These are phyloP conservation scores for Dissophora ornata DNA, from an alignment of 192 early-diverging fungal genomes.

Conservation along the genomic window DNA sequence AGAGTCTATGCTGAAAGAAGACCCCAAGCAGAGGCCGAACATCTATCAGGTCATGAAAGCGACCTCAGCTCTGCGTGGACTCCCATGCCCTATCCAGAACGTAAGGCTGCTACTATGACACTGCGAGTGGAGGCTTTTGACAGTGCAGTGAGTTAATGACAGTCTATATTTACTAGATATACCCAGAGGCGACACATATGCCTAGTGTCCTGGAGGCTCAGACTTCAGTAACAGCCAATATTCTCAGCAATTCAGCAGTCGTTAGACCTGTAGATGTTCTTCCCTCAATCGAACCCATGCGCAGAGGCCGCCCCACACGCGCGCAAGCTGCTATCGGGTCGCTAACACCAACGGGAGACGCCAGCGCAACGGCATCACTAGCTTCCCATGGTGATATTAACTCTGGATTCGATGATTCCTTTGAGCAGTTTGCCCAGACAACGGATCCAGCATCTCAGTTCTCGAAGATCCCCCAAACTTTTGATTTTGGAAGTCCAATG, in stretches of 20 bases:
- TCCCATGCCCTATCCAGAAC: slow-evolving; percentile 73
- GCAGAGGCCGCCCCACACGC: slow-evolving; percentile 86
- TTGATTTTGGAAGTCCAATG: slow-evolving; percentile 33
- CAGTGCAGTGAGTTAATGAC: too few relatives aligned
- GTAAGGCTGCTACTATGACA: slow-evolving; percentile 56
- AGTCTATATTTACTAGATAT: slow-evolving; percentile 44
- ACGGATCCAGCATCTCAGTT: slow-evolving; percentile 38
- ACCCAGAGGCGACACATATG: slow-evolving; percentile 28
- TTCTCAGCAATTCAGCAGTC: slow-evolving; percentile 43
- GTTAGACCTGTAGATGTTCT: slow-evolving; percentile 55
- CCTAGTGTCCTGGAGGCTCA: slow-evolving; percentile 19
- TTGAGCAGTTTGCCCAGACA: slow-evolving; percentile 27
- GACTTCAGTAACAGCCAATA: slow-evolving; percentile 43
- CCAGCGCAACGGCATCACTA: neutral
- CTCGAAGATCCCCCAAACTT: slow-evolving; percentile 28
- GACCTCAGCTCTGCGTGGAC: slow-evolving; percentile 71
- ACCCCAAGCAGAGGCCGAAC: slow-evolving; percentile 78
- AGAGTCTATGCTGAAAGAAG: slow-evolving; percentile 80
- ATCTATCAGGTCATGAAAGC: slow-evolving; percentile 82
- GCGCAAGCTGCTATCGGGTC: slow-evolving; percentile 9
- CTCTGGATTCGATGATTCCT: slow-evolving; percentile 50
- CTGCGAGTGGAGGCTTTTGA: too few relatives aligned
- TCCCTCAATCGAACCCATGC: slow-evolving; percentile 82
- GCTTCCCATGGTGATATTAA: slow-evolving; percentile 15
- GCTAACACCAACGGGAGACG: neutral